phyloP scores from a whole-genome alignment of 2,329 filamentous ascomycete genomes.

The Macrophomina tecta region DNA sequence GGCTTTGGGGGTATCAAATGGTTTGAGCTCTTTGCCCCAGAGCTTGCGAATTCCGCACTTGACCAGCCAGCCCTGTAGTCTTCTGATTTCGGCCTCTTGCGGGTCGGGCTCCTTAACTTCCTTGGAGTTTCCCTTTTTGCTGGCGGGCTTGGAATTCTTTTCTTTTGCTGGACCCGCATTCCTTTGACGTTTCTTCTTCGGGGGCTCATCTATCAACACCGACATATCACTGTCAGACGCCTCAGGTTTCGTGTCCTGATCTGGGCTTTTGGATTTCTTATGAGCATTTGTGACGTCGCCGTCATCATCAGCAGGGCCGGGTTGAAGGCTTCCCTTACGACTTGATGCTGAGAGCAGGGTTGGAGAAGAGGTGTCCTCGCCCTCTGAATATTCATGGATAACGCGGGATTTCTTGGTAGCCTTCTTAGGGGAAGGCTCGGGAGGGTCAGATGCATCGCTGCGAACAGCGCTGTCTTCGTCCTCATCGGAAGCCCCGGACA shows the following conservation, averaged over 20 bases:
- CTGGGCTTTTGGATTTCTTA: background rate
- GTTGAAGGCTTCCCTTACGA: background rate
- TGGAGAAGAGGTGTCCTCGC: background rate
- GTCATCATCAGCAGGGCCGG: background rate
- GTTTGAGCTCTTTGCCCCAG: conserved; percentile 84
- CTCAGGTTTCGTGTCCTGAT: conserved; percentile 10
- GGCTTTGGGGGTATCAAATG: conserved; percentile 72
- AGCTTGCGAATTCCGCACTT: conserved; percentile 94
- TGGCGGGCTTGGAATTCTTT: conserved; percentile 31
- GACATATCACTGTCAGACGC: conserved; percentile 71
- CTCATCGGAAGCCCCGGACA: conserved; percentile 37
- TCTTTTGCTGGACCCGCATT: conserved; percentile 38
- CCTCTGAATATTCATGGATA: conserved; percentile 4
- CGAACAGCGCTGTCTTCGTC: conserved; percentile 30
- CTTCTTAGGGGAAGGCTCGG: conserved; percentile 29
- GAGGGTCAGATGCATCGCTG: conserved; percentile 14
- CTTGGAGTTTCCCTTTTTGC: conserved; percentile 44
- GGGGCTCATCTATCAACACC: conserved; percentile 76
- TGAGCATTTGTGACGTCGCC: conserved; percentile 9
- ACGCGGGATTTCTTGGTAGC: background rate
- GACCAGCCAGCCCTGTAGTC: conserved; percentile 80
- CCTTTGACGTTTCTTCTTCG: conserved; percentile 58
- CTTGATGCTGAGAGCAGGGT: background rate
- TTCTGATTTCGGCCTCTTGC: conserved; percentile 82
- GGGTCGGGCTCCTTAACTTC: conserved; percentile 59